Evolutionary conservation across 2,329 filamentous ascomycete species (phyloP).

Genomic region (Colletotrichum lupini): DNA sequence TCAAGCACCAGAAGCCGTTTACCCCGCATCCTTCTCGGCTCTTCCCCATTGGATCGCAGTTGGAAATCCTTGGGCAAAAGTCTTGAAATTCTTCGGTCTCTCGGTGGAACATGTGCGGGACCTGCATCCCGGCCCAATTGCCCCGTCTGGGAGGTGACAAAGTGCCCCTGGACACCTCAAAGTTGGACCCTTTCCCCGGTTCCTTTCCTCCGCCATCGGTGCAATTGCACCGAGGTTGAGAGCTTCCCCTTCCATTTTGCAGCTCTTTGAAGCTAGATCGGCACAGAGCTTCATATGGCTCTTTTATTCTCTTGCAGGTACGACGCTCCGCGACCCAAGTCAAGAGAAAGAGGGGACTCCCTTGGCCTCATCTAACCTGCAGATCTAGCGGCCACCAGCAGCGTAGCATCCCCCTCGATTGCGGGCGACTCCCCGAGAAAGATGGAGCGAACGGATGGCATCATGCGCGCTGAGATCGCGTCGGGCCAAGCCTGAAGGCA

Average conservation of each 20-base stretch:
- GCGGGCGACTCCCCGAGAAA: slow-evolving; percentile 3
- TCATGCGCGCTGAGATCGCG: slow-evolving; percentile 10
- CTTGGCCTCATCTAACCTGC: slow-evolving; percentile 25
- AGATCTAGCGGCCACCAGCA: slow-evolving; percentile 19
- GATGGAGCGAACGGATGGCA: slow-evolving; percentile 23
- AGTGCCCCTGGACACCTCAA: not conserved
- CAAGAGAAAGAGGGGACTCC: not conserved
- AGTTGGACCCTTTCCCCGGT: slow-evolving; percentile 7
- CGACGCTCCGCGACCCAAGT: not conserved
- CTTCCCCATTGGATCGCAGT: slow-evolving; percentile 26
- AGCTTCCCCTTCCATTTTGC: not conserved
- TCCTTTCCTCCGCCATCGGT: slow-evolving; percentile 26
- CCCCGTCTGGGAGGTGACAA: slow-evolving; percentile 26
- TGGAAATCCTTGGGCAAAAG: too few species aligned
- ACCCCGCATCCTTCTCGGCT: slow-evolving; percentile 26
- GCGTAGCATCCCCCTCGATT: slow-evolving; percentile 13
- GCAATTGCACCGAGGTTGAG: slow-evolving; percentile 21
- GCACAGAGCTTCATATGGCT: not conserved
- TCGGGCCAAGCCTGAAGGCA: slow-evolving; percentile 9
- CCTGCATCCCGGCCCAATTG: slow-evolving; percentile 30
- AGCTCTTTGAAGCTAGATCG: not conserved
- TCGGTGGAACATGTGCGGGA: slow-evolving; percentile 29
- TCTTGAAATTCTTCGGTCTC: not conserved
- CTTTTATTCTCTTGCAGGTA: not conserved
- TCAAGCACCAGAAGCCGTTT: not conserved